Base-by-base conservation (phyloP, 257 asterid genomes). In the Nicotiana attenuata region DNA sequence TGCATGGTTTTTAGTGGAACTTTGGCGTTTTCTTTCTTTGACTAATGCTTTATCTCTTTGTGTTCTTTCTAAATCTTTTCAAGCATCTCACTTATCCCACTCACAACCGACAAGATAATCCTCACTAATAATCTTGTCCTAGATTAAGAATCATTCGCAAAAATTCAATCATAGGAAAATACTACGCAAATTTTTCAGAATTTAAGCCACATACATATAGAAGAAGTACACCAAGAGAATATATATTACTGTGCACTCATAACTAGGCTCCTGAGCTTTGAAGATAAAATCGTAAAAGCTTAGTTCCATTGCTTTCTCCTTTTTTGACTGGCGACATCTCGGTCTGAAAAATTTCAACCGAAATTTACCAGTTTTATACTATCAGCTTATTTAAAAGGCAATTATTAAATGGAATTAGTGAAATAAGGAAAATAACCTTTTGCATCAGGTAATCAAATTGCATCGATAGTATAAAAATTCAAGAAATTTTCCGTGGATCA, bases 1-100 rank as follows among this genome's bases (percentile, higher is more conserved):
- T 85, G 87, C 88, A 80, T 82, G 88, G 84, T 68, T 85, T 85
- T 87, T 83, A 87, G 88, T 81, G 88, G 85, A 47, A 80, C 33
- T 83, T 87, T 87, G 90, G 90, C 87, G 86, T 85, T 81, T 87
- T 81, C 82, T 80, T 68, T 19, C 68, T 77, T 77, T 78, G 67
- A 78, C 82, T 56, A 33, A 15, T 78, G 20, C 57, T 20, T 57
- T 56, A n/a, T 33, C 45, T 8, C 28, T 10, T 56, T 77, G 6
- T 60, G 35, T 61, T 57, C 26, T 50, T 60, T 57, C 57, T 60
- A 57, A 57, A 60, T 57, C 73, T 60, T 78, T 52, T 78, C 71
- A 60, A 78, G 61, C 81, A 80, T 60, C 50, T 41, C 77, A 80
- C 64, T 22, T 67, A 55, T 28, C 61, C 76, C 80, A 31, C 71